Conservation (phyloP, 768 basidiomycete genomes). For the Tubosaeta sp. region DNA sequence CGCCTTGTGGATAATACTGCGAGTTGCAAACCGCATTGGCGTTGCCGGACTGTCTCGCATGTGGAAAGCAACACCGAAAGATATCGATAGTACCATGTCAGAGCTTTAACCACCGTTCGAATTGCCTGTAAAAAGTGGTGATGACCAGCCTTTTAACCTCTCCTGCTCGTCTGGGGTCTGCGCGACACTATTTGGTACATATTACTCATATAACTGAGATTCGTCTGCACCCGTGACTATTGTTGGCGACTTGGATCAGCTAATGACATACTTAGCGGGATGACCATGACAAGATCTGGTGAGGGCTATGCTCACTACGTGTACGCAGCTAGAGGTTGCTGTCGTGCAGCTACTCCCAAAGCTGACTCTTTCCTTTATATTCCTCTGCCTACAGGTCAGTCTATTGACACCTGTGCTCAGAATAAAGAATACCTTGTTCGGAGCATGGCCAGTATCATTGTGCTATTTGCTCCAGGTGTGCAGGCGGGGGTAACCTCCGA, state of each 20-base stretch:
- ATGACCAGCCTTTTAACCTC: conserved; percentile 86
- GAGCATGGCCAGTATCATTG: conserved; percentile 71
- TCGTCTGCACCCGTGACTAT: conserved; percentile 74
- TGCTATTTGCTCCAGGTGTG: conserved; percentile 56
- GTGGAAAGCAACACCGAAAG: no score
- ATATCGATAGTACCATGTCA: no score
- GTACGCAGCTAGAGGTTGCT: no score
- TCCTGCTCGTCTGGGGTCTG: conserved; percentile 63
- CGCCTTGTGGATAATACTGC: no score
- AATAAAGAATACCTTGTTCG: conserved; percentile 59
- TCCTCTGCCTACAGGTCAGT: conserved; percentile 75
- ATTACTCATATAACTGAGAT: not conserved
- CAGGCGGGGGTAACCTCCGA: conserved; percentile 79
- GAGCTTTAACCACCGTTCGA: no score
- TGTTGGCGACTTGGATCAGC: conserved; percentile 26
- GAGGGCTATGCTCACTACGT: conserved; percentile 39
- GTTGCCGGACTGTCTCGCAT: no score
- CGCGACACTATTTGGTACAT: conserved; percentile 6
- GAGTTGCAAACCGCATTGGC: no score
- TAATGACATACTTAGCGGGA: not conserved
- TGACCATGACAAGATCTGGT: no score
- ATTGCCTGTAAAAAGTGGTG: conserved; percentile 73
- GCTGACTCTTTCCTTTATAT: conserved; percentile 50
- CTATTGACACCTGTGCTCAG: conserved; percentile 59
- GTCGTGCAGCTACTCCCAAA: conserved; percentile 47